Base-by-base conservation (phyloP, 1,284 basidiomycete species). In the Laetiporus sulphureus region DNA sequence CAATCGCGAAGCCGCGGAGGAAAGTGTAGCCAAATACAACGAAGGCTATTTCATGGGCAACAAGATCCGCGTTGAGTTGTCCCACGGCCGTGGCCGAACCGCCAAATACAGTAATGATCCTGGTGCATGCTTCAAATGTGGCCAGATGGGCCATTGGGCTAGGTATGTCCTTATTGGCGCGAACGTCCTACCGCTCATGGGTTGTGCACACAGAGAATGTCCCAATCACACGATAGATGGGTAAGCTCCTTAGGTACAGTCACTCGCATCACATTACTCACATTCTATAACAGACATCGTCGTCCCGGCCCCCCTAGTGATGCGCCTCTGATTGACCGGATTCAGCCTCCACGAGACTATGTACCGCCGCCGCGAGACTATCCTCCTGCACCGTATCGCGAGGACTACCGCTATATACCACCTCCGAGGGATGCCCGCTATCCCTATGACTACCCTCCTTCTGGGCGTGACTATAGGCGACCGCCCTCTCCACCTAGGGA, bases 31-130 rank as follows among this genome's bases (percentile, higher is more conserved):
- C 7, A 89, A 89, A 55, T 91, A 90, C 54, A 74, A 91, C 52
- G 86, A 90, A 67, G 87, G 87, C 2, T 81, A 71, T 47, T 91
- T 91, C 59, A 87, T 91, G 84, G 87, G 88, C 32, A 89, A 87
- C 61, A 87, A 87, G 66, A 89, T 91, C 45, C 79, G 83, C 13
- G 88, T 91, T 11, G 88, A 91, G 59, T 62, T 83, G 13, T 90
- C 88, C 32, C 83, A 82, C 61, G 85, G 86, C 15, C 86, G 87
- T 41, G 82, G 84, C 18, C 72, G 83, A 48, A 80, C 80, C n/a
- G 79, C 81, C 8, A 88, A 86, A 57, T 83, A 79, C 48, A 65
- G 72, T 19, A 79, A 80, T 19, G 88, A 89, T 44, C 84, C 87
- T 21, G 85, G 86, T 8, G 83, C 86, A 39, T 91, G 88, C 57